These are phyloP conservation scores for Draba incana DNA, from an alignment of 345 rosid species.

Conservation along the genomic window DNA sequence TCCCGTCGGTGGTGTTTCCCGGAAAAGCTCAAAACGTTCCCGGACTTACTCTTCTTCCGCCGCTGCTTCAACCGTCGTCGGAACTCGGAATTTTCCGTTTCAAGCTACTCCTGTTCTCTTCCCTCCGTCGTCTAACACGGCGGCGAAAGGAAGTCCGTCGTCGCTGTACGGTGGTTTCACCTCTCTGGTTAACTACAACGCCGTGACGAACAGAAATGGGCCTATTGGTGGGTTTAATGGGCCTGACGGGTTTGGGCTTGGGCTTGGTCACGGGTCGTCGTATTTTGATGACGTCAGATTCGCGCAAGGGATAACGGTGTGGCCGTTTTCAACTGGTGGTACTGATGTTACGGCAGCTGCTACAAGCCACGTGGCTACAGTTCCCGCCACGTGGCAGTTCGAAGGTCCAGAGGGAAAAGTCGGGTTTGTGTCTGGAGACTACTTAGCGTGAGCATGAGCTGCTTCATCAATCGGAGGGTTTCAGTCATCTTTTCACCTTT, in stretches of 20 bases:
- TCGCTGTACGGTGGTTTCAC: constrained; percentile 59
- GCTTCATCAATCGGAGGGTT: neutral
- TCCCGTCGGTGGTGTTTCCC: constrained; percentile 91
- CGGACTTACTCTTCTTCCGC: constrained; percentile 44
- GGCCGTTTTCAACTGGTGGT: constrained; percentile 37
- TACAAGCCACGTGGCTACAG: constrained; percentile 34
- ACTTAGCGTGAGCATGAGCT: constrained; percentile 32
- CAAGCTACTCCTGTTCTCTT: constrained; percentile 58
- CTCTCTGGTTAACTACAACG: constrained; percentile 55
- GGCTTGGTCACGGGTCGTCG: constrained; percentile 42
- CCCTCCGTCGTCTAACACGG: constrained; percentile 45
- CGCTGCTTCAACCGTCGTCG: constrained; percentile 13
- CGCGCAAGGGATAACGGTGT: constrained; percentile 39
- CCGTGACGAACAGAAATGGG: constrained; percentile 32
- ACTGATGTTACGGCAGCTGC: constrained; percentile 19
- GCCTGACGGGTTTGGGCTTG: constrained; percentile 34
- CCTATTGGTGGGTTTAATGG: constrained; percentile 31
- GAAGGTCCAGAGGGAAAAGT: constrained; percentile 35
- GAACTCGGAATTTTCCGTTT: constrained; percentile 42
- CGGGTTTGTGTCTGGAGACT: constrained; percentile 42
- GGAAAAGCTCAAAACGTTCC: constrained; percentile 83
- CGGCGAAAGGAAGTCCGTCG: constrained; percentile 28
- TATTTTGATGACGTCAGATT: constrained; percentile 33
- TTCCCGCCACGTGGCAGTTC: constrained; percentile 34
- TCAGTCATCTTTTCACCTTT: neutral